A percentile compares a stretch with the other conserved stretches of the same genome.
These are phyloP conservation scores for Reticulascus tulasneorum DNA, from an alignment of 2,329 filamentous ascomycete species.

Conservation along the genomic window DNA sequence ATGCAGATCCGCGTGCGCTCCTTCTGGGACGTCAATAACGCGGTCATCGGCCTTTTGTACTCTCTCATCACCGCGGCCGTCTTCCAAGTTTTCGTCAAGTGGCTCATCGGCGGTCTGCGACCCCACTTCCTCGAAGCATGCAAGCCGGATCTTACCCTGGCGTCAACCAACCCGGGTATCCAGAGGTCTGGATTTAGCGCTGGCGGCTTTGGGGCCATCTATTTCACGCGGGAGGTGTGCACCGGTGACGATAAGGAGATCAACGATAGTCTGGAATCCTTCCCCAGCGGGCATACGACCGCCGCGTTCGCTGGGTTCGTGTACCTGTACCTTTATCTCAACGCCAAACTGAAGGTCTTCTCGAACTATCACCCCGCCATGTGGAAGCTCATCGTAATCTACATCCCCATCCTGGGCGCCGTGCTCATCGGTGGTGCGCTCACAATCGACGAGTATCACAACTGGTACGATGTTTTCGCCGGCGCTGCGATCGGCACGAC, in stretches of 20 bases:
- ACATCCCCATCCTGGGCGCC: constrained; percentile 64
- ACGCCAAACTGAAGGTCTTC: constrained; percentile 74
- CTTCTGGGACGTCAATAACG: constrained; percentile 71
- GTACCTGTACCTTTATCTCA: constrained; percentile 69
- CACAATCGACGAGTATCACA: constrained; percentile 70
- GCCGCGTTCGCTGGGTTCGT: constrained; percentile 70
- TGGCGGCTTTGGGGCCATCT: constrained; percentile 54
- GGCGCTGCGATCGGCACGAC: constrained; percentile 62
- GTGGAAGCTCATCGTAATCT: constrained; percentile 67
- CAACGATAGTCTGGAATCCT: constrained; percentile 65
- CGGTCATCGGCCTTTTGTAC: constrained; percentile 65
- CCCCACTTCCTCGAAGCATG: constrained; percentile 70
- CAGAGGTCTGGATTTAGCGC: constrained; percentile 37
- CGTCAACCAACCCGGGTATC: constrained; percentile 36
- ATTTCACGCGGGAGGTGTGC: constrained; percentile 68
- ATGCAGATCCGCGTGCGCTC: constrained; percentile 65
- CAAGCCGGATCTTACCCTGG: constrained; percentile 52
- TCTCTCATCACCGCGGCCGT: constrained; percentile 66
- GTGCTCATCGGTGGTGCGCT: constrained; percentile 64
- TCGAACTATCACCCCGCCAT: constrained; percentile 67
- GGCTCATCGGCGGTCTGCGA: constrained; percentile 68
- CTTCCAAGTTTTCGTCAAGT: constrained; percentile 74
- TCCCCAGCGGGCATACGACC: constrained; percentile 71
- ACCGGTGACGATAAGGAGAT: constrained; percentile 62
- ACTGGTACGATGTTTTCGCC: constrained; percentile 70